Evolutionary conservation across 805 yeast genomes (phyloP), one percentile per base, ranked within the genome.

Genomic region (Metschnikowia gruessii): DNA sequence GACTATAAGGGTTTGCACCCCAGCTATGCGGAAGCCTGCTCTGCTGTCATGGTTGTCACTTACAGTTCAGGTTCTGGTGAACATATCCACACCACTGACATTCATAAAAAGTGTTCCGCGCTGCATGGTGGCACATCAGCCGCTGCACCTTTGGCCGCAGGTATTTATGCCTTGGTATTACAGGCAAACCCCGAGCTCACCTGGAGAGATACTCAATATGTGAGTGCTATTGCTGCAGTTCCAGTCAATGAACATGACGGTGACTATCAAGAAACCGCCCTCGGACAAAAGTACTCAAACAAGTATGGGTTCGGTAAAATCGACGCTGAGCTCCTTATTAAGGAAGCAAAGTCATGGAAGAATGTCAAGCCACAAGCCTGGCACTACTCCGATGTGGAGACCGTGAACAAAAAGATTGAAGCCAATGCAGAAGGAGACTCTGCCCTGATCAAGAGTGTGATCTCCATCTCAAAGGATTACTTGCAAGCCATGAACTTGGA

Each of bases 91-190:
- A 87, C 98, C 6, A 86, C 97, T 1, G 96, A 87, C 62, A 76
- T 87, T 36, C 74, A 82, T 41, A 76, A 77, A 6, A 65, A 70
- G 54, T 94, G 99, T 65, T 71, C 95, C 1, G 75, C 75, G 32
- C 64, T 56, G 21, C 99, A 94, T 64, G 97, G 97, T 10, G 99
- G 99, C 17, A 94, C 99, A 0, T 92, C 98, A 18, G 99, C 99
- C 0, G 97, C 99, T 13, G 99, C 99, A 0, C 99, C 99, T 0
- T 74, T 94, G 46, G 98, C 97, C 0, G 97, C 98, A 0, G 99
- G 98, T n/a, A 77, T 94, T 1, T 89, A 87, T 62, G 80, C 97
- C 0, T 71, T 94, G 43, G 87, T 87, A 2, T 70, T 94, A 42
- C 82, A 84, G 56, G 90, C 85, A 3, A 86, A 95, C 54, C 96